phyloP scores from a whole-genome alignment of 768 basidiomycete genomes.

The Leccinum olivaceopallidum region DNA sequence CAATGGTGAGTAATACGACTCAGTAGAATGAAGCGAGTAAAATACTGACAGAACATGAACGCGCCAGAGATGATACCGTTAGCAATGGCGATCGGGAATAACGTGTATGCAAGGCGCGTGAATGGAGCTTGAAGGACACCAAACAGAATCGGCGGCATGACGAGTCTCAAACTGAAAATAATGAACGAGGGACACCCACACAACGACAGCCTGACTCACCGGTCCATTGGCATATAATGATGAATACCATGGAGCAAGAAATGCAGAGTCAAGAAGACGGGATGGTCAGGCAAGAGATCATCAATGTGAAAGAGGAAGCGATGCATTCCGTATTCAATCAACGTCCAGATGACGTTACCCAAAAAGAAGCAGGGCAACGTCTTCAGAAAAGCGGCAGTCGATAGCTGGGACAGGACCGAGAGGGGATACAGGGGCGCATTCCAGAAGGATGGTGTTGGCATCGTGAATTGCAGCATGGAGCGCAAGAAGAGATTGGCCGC shows the following conservation, averaged over 20 bases:
- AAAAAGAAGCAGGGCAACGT: constrained; percentile 69
- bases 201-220: constrained; percentile 43
- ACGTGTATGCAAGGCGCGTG: constrained; percentile 74
- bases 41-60: constrained; percentile 66
- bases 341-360: constrained; percentile 92
- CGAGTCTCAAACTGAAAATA: constrained; percentile 71
- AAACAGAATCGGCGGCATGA: constrained; percentile 95
- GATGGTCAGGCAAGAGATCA: constrained; percentile 78
- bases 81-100: constrained; percentile 84
- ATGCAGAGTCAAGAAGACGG: constrained; percentile 78
- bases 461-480: constrained; percentile 79
- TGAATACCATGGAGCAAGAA: constrained; percentile 95
- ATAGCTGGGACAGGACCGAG: constrained; percentile 45
- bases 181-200: constrained; percentile 4
- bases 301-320: constrained; percentile 98
- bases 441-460: constrained; percentile 65
- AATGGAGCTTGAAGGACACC: constrained; percentile 76
- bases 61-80: constrained; percentile 90
- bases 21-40: not conserved
- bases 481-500: constrained; percentile 75
- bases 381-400: constrained; percentile 52
- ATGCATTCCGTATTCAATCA: constrained; percentile 91
- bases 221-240: constrained; percentile 97
- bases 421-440: constrained; percentile 57
- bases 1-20: constrained; percentile 8